Evolutionary conservation across 306 rosid species (phyloP), one percentile per base, ranked within the genome.

Genomic region (Gastrolobium bilobum): DNA sequence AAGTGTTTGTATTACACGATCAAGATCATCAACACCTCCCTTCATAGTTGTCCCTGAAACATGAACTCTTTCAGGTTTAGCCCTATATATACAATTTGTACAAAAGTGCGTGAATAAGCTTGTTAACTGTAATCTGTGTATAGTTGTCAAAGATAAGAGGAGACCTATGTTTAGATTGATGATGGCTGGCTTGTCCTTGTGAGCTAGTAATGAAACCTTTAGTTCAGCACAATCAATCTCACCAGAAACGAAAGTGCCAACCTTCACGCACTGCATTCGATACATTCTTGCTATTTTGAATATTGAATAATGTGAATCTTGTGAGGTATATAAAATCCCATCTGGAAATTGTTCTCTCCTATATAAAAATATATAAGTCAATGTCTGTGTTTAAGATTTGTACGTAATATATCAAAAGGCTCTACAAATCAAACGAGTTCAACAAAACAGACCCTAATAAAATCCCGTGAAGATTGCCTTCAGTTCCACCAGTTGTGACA

Each of bases 391-490:
- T 31, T 30, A 13, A 5, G n/a, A 73, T 7, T 43, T 38, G 15
- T 52, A 4, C 2, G 58, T 9, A 2, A 8, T 42, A 30, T 2
- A 58, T 42, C 1, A 26, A 43, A 59, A 44, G n/a, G 4, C 3
- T 9, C 3, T 10, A 20, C 6, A 29, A 26, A 0, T 35, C 3
- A 35, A 54, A 3, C 8, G 39, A 50, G 26, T 20, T 79, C 15
- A 56, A 14, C 0, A 29, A 33, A 48, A 78, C 91, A 59, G 6
- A 92, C 97, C 97, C 93, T 1, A 89, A 82, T 68, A 92, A 86
- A 71, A 90, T 86, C 7, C 96, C 97, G 37, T 90, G 93, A 34
- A 92, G 89, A 54, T 92, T 90, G 26, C 96, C 97, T 78, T 92
- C 97, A 0, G 96, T 92, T 46, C 97, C 96, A 38, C 96, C 87